phyloP scores from a whole-genome alignment of 2,329 filamentous ascomycete genomes.

The Monosporascus sp. region DNA sequence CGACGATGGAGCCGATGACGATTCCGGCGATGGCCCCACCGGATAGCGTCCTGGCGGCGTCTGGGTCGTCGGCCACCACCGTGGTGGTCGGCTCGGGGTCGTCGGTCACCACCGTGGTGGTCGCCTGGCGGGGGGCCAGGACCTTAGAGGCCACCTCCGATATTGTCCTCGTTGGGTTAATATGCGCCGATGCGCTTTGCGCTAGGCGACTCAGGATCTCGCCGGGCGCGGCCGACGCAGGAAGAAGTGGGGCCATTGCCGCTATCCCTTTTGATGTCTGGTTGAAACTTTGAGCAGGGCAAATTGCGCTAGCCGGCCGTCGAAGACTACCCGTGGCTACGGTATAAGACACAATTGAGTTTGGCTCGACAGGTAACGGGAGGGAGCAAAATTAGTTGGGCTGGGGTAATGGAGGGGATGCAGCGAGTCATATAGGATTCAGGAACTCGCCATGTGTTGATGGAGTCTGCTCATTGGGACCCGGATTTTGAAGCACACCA shows the following conservation, averaged over 20 bases:
- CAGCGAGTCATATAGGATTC: not conserved
- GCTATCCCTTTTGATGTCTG: not conserved
- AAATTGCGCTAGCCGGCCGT: not conserved
- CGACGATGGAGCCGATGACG: slow-evolving; percentile 41
- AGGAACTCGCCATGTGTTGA: not conserved
- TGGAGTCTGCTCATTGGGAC: not conserved
- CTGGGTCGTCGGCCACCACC: slow-evolving; percentile 14
- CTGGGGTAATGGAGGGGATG: not conserved
- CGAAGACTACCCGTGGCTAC: not conserved
- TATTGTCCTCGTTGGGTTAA: slow-evolving; percentile 17
- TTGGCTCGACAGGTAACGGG: not conserved
- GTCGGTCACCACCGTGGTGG: slow-evolving; percentile 18
- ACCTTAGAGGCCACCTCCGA: slow-evolving; percentile 16
- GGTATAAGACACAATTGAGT: not conserved
- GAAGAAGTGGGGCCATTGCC: not conserved
- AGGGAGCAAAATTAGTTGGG: not conserved
- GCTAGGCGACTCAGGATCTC: not conserved
- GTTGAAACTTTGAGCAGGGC: not conserved
- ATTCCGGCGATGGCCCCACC: slow-evolving; percentile 48
- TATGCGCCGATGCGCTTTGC: slow-evolving; percentile 3
- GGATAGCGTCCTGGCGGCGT: slow-evolving; percentile 26
- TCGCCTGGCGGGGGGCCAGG: slow-evolving; percentile 17
- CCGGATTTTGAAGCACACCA: not conserved
- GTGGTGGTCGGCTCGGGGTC: slow-evolving; percentile 16
- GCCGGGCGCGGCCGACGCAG: not conserved